Percentiles rank a stretch among this genome's conserved stretches.
phyloP scores from a whole-genome alignment of 2,329 filamentous ascomycete genomes.

The Pezicula carpinea region DNA sequence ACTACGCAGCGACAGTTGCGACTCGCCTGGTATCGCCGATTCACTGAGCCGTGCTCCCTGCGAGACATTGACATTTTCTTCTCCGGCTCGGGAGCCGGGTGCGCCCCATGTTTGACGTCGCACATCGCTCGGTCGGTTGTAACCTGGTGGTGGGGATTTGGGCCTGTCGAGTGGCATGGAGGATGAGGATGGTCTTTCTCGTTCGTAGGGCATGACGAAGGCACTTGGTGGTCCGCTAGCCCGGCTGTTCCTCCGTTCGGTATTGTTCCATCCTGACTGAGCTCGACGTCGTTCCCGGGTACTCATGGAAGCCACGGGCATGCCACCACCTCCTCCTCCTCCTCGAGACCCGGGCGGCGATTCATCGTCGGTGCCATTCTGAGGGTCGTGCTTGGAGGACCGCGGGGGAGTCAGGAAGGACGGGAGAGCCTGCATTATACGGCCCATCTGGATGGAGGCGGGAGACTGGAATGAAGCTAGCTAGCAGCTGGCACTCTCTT shows the following conservation, averaged over 20 bases:
- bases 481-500: too few relatives aligned
- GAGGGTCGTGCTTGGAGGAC: not conserved
- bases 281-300: not conserved
- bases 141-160: not conserved
- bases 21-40: not conserved
- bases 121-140: not conserved
- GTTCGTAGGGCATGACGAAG: not conserved
- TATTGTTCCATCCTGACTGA: not conserved
- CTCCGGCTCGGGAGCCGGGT: not conserved
- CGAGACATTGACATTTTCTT: not conserved
- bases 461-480: not conserved
- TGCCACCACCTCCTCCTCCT: too few relatives aligned
- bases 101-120: constrained; percentile 1
- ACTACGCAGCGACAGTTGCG: not conserved
- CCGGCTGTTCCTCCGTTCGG: not conserved
- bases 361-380: not conserved
- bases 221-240: not conserved
- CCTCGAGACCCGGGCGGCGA: not conserved
- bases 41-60: not conserved
- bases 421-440: not conserved
- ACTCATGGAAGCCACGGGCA: not conserved
- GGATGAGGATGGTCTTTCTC: not conserved
- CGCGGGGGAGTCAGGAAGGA: not conserved
- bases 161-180: not conserved
- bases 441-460: not conserved